These are phyloP conservation scores for Recurvomyces mirabilis DNA, from an alignment of 495 filamentous ascomycete species.

Conservation along the genomic window DNA sequence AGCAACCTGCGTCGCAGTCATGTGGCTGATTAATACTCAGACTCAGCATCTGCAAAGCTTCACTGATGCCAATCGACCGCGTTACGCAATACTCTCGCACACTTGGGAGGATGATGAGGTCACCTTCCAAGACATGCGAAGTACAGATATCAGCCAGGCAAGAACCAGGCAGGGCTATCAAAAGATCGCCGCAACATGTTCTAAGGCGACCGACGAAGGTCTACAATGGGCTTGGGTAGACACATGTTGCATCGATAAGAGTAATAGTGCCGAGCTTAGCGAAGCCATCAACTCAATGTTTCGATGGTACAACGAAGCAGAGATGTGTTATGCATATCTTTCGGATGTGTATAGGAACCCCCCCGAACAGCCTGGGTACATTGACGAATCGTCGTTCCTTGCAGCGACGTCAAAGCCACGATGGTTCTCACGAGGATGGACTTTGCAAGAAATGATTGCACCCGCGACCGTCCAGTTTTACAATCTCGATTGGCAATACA, in stretches of 20 bases:
- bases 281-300: conserved; percentile 23
- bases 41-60: conserved; percentile 8
- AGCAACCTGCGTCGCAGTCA: too few relatives aligned
- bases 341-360: too few relatives aligned
- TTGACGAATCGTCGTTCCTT: neutral
- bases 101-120: conserved; percentile 12
- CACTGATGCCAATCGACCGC: conserved; percentile 4
- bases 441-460: neutral
- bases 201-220: neutral
- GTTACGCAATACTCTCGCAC: conserved; percentile 19
- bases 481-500: neutral
- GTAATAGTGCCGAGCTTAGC: conserved; percentile 14
- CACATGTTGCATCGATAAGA: conserved; percentile 20
- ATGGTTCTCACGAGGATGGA: neutral
- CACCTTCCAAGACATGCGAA: conserved; percentile 5
- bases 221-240: conserved; percentile 15
- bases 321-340: conserved; percentile 14
- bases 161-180: neutral
- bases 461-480: neutral
- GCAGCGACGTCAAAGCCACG: neutral
- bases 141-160: too few relatives aligned
- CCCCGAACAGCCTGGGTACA: too few relatives aligned
- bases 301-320: conserved; percentile 13
- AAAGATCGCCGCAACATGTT: neutral
- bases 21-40: conserved; percentile 6